Percentiles rank a stretch among this genome's conserved stretches.
Conservation (phyloP, 2,329 filamentous ascomycete species). For the Lachnellula occidentalis region DNA sequence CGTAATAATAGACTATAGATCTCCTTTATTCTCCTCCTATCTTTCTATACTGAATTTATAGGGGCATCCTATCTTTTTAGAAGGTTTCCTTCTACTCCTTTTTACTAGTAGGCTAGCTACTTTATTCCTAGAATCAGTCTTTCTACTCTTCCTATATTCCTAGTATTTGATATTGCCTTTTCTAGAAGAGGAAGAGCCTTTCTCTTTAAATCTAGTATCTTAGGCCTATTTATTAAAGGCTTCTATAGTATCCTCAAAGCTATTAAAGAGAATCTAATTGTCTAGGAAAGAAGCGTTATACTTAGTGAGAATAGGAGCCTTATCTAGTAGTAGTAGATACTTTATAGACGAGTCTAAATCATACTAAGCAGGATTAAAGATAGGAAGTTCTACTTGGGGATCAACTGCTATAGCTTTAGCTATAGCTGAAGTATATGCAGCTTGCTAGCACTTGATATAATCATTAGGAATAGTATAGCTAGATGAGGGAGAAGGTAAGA, state of each 20-base stretch:
- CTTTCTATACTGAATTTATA: background rate
- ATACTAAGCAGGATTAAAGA: too few relatives aligned
- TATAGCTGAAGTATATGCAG: too few relatives aligned
- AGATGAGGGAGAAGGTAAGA: too few relatives aligned
- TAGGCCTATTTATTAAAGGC: background rate
- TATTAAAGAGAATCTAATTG: background rate
- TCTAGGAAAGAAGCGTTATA: background rate
- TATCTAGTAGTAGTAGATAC: background rate
- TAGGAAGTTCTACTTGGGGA: too few relatives aligned
- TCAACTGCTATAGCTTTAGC: too few relatives aligned
- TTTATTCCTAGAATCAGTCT: background rate
- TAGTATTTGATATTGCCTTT: background rate
- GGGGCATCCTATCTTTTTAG: background rate
- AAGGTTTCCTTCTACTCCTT: background rate
- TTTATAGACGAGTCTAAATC: too few relatives aligned
- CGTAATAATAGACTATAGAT: background rate
- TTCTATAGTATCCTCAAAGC: background rate
- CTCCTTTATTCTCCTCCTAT: background rate
- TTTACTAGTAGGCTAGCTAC: background rate
- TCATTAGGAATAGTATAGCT: too few relatives aligned
- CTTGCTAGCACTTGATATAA: too few relatives aligned
- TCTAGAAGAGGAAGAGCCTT: background rate
- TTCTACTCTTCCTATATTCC: background rate
- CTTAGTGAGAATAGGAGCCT: background rate
- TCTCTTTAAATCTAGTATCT: background rate